A percentile compares a stretch with the other conserved stretches of the same genome.
These are phyloP conservation scores for Penicillium verrucosum DNA, from an alignment of 2,329 filamentous ascomycete genomes.

Conservation along the genomic window DNA sequence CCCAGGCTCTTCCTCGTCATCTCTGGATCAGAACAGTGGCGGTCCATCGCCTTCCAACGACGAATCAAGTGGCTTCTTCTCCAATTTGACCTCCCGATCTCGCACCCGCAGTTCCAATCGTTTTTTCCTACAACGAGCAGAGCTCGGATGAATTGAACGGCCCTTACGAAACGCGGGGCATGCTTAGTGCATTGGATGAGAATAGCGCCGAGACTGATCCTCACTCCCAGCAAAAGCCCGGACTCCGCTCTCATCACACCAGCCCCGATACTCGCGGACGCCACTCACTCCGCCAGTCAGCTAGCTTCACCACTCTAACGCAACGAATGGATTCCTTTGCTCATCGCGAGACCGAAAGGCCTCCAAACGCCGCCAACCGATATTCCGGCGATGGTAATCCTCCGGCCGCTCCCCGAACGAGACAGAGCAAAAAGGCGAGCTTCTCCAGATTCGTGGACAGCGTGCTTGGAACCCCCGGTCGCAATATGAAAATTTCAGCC, in stretches of 20 bases:
- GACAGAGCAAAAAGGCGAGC: conserved; percentile 76
- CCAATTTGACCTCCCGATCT: conserved; percentile 31
- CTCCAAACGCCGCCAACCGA: conserved; percentile 63
- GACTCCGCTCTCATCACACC: conserved; percentile 48
- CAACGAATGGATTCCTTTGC: conserved; percentile 52
- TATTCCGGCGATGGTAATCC: conserved; percentile 75
- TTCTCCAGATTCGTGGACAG: conserved; percentile 86
- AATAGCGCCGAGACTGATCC: conserved; percentile 34
- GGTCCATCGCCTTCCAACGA: conserved; percentile 39
- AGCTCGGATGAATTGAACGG: conserved; percentile 47
- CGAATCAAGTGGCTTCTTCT: conserved; percentile 30
- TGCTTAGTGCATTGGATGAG: conserved; percentile 45
- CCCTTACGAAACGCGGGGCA: conserved; percentile 45
- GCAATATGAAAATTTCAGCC: conserved; percentile 83
- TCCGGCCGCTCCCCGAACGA: conserved; percentile 55
- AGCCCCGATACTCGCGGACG: conserved; percentile 54
- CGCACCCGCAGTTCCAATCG: conserved; percentile 35
- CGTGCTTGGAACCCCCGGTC: conserved; percentile 77
- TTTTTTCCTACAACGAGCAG: conserved; percentile 36
- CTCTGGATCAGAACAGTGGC: conserved; percentile 44
- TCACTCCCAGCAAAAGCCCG: conserved; percentile 39
- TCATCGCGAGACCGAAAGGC: conserved; percentile 46
- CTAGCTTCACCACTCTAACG: conserved; percentile 57
- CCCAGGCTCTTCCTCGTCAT: conserved; percentile 46
- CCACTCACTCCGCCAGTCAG: conserved; percentile 62